A percentile compares a stretch with the other conserved stretches of the same genome.
Evolutionary conservation across 1,284 basidiomycete genomes (phyloP).

Genomic region (Cystobasidiaceae sp.): DNA sequence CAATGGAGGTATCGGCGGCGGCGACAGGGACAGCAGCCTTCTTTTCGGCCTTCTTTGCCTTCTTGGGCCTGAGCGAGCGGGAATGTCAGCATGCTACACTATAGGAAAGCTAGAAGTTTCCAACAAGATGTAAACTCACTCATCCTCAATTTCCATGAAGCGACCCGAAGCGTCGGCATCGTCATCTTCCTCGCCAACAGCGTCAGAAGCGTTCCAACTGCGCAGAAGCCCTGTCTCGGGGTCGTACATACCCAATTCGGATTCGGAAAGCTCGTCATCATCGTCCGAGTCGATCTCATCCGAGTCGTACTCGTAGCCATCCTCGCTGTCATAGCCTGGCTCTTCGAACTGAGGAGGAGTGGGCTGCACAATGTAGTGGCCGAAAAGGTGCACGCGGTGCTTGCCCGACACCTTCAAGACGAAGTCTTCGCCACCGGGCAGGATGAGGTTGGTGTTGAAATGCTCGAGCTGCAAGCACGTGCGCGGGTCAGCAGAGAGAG

Average conservation of each 20-base stretch:
- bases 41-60: constrained; percentile 38
- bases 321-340: constrained; percentile 25
- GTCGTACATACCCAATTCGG: constrained; percentile 30
- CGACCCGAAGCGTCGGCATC: constrained; percentile 48
- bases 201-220: constrained; percentile 43
- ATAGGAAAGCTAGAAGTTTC: too few species aligned
- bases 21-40: constrained; percentile 38
- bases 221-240: constrained; percentile 40
- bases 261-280: constrained; percentile 52
- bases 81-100: not conserved
- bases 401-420: constrained; percentile 68
- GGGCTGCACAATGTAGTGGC: constrained; percentile 69
- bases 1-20: not conserved
- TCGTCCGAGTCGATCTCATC: constrained; percentile 54
- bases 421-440: constrained; percentile 40
- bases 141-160: constrained; percentile 57
- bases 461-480: constrained; percentile 64
- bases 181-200: constrained; percentile 36
- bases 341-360: constrained; percentile 37
- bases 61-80: constrained; percentile 38
- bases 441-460: constrained; percentile 56
- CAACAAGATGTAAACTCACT: not conserved
- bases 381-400: constrained; percentile 67
- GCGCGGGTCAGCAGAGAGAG: not conserved
- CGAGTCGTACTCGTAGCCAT: constrained; percentile 42